Base-by-base conservation (phyloP, 495 filamentous ascomycete species). In the Tuber umbilicatum region DNA sequence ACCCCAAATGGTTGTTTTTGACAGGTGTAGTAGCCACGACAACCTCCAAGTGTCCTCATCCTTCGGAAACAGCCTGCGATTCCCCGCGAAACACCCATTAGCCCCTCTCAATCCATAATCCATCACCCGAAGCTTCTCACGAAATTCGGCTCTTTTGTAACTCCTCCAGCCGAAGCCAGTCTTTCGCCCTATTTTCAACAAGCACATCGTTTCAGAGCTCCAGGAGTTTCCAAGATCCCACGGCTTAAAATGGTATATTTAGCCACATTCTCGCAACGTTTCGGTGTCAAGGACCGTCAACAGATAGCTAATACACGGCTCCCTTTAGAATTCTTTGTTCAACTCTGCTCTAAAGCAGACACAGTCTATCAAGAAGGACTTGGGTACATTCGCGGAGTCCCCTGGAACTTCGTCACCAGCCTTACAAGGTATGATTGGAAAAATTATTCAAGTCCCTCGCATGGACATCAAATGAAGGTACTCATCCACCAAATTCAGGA, bases 271-370 rank as follows among this genome's bases (percentile, higher is more conserved):
- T 31, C 27, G 27, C 55, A 64, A 31, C 14, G 14, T 35, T 64
- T 64, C 27, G 10, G 19, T 64, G 55, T 31, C 31, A 6, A 27
- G 10, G 55, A 35, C 12, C 12, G 5, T 64, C 27, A 3, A 31
- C 27, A 31, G 27, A 35, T 17, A 27, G 55, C 55, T 64, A 64
- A 64, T 64, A 64, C 27, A 64, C 27, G 17, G 27, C 55, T 35
- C 31, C 27, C 27, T 64, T 64, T 73, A 81, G 94, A 97, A 97
- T 83, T 92, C 93, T 23, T 88, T 94, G 76, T 97, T 97, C 88
- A 97, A 97, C 84, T 94, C 93, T 27, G 94, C 95, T 42, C 89
- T 97, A 41, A 96, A 97, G 85, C 94, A 97, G 86, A 92, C 91
- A 68, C 93, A 92, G 73, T 87, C 93, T 10, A 91, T 97, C 82